Evolutionary conservation across 2,329 filamentous ascomycete species (phyloP), one percentile per base, ranked within the genome.

Genomic region (Beauveria caledonica): DNA sequence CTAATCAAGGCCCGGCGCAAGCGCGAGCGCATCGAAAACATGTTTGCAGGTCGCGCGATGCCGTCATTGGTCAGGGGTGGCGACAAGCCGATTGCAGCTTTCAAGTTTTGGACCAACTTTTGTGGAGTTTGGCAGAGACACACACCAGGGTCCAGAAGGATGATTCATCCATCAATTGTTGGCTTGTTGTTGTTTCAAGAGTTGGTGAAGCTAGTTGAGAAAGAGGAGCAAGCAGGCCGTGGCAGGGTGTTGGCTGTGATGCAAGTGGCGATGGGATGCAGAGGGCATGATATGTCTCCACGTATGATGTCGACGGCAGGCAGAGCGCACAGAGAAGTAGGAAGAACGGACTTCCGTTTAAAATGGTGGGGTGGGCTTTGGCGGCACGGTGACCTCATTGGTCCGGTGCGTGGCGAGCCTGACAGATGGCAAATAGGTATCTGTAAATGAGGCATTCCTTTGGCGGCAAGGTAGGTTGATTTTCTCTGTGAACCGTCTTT

Each of bases 221-320:
- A 25, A 5, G 33, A 36, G 33, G 11, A 36, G 11, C 5, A 11
- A 36, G 33, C 33, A 40, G 39, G 39, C 15, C 10, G 11, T 2
- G 39, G 39, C 17, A n/a, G 40, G 15, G n/a, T 59, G 56, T 52
- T 52, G 56, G 56, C 36, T 44, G 33, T 59, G 48, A 59, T 59
- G 56, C 48, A 59, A 52, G 56, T 59, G 56, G 56, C 39, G 25
- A 59, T 51, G 13, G 33, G 5, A 33, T 51, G 17, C 27, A 51
- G 48, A 10, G 15, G 5, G 33, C 33, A 36, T 36, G 33, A 36
- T 36, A 44, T n/a, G 17, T 48, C 44, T 40, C 42, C 53, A 33
- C 40, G 40, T 44, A 45, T 45, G 53, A 55, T 45, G 40, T 48
- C 27, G 27, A 33, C 13, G 25, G 25, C 1, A 36, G 8, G 51